Conservation (phyloP, 331 rosid species). For the Cydonia oblonga region DNA sequence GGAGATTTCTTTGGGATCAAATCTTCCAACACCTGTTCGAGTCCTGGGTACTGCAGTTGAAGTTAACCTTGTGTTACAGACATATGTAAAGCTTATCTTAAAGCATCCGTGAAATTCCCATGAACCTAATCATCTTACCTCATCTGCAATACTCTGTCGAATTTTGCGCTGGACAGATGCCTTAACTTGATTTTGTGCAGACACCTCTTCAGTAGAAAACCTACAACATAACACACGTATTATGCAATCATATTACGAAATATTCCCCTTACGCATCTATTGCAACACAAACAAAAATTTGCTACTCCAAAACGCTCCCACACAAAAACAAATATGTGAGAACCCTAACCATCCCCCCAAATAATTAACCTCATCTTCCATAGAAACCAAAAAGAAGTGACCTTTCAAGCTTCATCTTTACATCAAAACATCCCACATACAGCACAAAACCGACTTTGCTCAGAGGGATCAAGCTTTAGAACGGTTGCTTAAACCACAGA, state of each 20-base stretch:
- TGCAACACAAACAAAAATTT: not conserved
- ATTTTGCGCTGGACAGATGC: constrained; percentile 92
- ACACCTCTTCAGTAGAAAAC: constrained; percentile 83
- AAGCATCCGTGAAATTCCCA: not conserved
- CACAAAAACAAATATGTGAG: not conserved
- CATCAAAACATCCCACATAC: not conserved
- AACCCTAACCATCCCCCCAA: not conserved
- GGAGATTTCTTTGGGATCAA: constrained; percentile 94
- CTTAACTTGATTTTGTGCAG: constrained; percentile 98
- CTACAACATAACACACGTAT: constrained; percentile 20
- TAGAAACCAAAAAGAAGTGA: not conserved
- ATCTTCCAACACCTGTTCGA: constrained; percentile 87
- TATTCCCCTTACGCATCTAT: not conserved
- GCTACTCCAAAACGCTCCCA: not conserved
- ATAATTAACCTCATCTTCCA: not conserved
- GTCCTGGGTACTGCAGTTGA: constrained; percentile 74
- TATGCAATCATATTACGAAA: not conserved
- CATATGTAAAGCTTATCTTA: not conserved
- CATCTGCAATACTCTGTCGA: constrained; percentile 92
- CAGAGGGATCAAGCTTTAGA: not conserved
- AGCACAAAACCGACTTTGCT: not conserved
- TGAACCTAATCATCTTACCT: constrained; percentile 47
- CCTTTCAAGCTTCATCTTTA: not conserved
- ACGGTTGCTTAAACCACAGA: not conserved
- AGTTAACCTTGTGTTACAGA: not conserved